Base-by-base conservation (phyloP, 2,329 filamentous ascomycete genomes). In the Didymella exigua region DNA sequence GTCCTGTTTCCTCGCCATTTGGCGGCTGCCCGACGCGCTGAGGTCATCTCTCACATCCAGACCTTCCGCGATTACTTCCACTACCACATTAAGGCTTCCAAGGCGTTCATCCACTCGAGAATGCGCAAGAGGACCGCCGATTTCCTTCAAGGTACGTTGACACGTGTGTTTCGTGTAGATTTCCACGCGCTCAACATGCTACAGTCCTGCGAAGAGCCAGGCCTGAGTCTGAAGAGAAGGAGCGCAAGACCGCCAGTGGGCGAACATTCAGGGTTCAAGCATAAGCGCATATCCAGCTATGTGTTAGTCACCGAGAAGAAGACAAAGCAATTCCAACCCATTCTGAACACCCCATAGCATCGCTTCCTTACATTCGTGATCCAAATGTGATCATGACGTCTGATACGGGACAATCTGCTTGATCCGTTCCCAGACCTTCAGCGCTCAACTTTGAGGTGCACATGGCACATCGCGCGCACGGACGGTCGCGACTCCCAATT, bases 31-130 rank as follows among this genome's bases (percentile, higher is more conserved):
- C 86, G 92, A 73, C 91, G 96, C 80, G 89, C 90, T 57, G 93
- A 97, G 64, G 93, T 96, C 74, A 99, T 99, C 67, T 97, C 93
- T 45, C 96, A 99, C 76, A 98, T 99, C 69, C 96, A 99, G 79
- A 99, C 95, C 13, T 99, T 99, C 90, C 90, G 95, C 65, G 95
- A 99, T 75, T 99, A 99, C 78, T 99, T 99, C 83, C 95, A 99
- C 78, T 99, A 99, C 77, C 95, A 99, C 78, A 99, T 99, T 79
- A 99, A 99, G 80, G 96, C 95, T 26, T 97, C 93, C 60, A 99
- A 99, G 83, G 95, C 96, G 48, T 99, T 97, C 73, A 99, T 99
- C 63, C 95, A 99, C 83, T 96, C 93, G 29, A 87, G 96, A 71
- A 99, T 99, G 95, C 88, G 95, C 74, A 91, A 93, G 81, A 87